Evolutionary conservation across 768 basidiomycete genomes (phyloP).

Genomic region (Suillus fuscotomentosus): DNA sequence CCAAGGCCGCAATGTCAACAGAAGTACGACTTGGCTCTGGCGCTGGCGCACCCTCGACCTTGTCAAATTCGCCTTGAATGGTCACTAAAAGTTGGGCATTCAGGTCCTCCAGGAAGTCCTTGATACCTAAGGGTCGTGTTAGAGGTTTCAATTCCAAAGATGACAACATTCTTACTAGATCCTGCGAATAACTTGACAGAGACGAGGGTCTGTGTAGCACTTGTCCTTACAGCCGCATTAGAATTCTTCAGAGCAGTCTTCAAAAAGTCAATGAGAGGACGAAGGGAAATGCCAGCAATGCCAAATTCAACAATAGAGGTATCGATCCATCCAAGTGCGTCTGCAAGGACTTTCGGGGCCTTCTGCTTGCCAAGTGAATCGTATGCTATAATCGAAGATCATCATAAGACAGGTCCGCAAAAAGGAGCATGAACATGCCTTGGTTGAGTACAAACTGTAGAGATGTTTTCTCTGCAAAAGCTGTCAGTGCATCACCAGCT

Average conservation of each 20-base stretch:
- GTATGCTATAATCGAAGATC: constrained; percentile 58
- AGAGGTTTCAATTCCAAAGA: neutral
- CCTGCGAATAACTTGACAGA: constrained; percentile 92
- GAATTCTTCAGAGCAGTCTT: constrained; percentile 88
- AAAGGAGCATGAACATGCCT: constrained; percentile 48
- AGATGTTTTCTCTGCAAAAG: constrained; percentile 90
- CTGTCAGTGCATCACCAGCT: constrained; percentile 80
- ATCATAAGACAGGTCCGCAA: constrained; percentile 8
- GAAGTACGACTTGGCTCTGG: constrained; percentile 81
- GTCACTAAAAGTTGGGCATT: constrained; percentile 92
- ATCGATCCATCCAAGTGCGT: constrained; percentile 88
- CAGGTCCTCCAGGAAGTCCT: constrained; percentile 88
- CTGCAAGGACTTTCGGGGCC: constrained; percentile 94
- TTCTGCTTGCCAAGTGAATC: constrained; percentile 94
- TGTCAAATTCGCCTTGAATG: constrained; percentile 90
- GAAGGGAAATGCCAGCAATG: constrained; percentile 78
- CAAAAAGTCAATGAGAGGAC: constrained; percentile 86
- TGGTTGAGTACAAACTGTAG: constrained; percentile 92
- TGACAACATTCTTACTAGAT: constrained; percentile 51
- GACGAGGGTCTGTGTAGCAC: constrained; percentile 89
- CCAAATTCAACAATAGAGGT: constrained; percentile 88
- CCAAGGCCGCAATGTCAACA: constrained; percentile 64
- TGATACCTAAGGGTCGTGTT: constrained; percentile 61
- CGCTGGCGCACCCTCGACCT: constrained; percentile 72
- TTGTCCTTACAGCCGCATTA: constrained; percentile 90